Base-by-base conservation (phyloP, 202 grass and related monocot genomes). In the Zizania palustris region DNA sequence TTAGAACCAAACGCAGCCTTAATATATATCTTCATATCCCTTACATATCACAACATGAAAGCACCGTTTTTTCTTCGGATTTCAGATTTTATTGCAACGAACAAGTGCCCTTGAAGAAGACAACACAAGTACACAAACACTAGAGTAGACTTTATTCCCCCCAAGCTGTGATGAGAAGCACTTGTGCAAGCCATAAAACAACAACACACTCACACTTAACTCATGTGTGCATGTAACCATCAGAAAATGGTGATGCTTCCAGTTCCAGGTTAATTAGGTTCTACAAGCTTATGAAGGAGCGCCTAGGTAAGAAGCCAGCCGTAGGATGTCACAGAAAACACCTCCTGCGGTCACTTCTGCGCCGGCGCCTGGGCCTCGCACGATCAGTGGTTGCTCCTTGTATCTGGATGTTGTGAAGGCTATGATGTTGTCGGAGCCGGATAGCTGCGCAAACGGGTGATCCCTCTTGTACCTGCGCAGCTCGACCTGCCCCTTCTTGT, bases 291-390 rank as follows among this genome's bases (percentile, higher is more conserved):
- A 98, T 0, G 91, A 95, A 6, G 96, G 92, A 34, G 96, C 92
- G 0, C 96, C 96, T 0, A 99, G 89, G 87, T 90, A 99, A 45
- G 96, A 99, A 0, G 92, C 92, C 53, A 99, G 72, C 54, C 92
- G 83, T 60, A 99, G 66, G 28, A 99, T 92, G 79, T 99, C 96
- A 9, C 92, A 87, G 85, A 99, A 99, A 21, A 99, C 83, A 16
- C 96, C 96, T 45, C 92, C 96, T 1, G 96, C 96, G 8, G 96
- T 99, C 43, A 99, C 96, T 58, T 99, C 96, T 3, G 96, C 92
- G 0, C 96, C 96, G 4, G 96, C 96, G 0, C 96, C 96, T 0
- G 96, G 89, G 1, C 96, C 92, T 34, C 96, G 89, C 42, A 99
- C 92, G 1, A 99, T 99, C 60, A 99, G 78, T 0, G 96, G 89